Evolutionary conservation across 805 yeast species (phyloP), one percentile per base, ranked within the genome.

Genomic region (Spathaspora arborariae): DNA sequence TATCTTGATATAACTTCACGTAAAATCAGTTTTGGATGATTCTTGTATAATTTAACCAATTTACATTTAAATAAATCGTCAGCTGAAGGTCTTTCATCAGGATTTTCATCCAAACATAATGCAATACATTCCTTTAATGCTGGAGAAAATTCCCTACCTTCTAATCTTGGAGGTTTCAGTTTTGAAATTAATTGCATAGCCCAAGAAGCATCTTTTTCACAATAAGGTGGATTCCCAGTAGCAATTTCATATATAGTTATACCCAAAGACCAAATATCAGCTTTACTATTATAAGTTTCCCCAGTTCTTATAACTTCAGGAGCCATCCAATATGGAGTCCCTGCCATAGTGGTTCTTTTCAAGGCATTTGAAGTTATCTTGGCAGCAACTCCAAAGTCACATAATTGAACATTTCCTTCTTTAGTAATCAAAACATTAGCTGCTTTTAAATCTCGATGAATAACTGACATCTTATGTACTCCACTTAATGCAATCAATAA

Each of bases 311-410:
- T 92, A 26, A 92, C 99, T 64, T 92, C 99, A 0, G 99, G 99
- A 0, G 99, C 97, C 99, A 94, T 94, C 99, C 99, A 94, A 62
- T 90, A 94, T 0, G 95, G 95, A 0, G 96, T 87, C 6, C 96
- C 96, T 0, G 96, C 98, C 81, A 95, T 90, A 0, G 99, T 94
- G 30, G 92, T 87, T 56, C 99, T 75, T 61, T 90, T 88, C 40
- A 84, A 63, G 16, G 82, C 80, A 34, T 84, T 78, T 33, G 91
- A 76, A 2, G 95, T 81, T 39, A 91, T 71, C 61, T 89, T 92
- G 1, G 97, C 97, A 0, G 99, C 99, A 19, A 95, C 99, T 26
- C 99, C 99, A 67, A 94, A 94, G 65, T 94, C 99, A 74, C 98
- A 92, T 39, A 94, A 76, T 59, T 88, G 88, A 4, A 95, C 96